Evolutionary conservation across 108 stramenopile genomes (phyloP), one percentile per base, ranked within the genome.

Genomic region (Epithemia pelagica): DNA sequence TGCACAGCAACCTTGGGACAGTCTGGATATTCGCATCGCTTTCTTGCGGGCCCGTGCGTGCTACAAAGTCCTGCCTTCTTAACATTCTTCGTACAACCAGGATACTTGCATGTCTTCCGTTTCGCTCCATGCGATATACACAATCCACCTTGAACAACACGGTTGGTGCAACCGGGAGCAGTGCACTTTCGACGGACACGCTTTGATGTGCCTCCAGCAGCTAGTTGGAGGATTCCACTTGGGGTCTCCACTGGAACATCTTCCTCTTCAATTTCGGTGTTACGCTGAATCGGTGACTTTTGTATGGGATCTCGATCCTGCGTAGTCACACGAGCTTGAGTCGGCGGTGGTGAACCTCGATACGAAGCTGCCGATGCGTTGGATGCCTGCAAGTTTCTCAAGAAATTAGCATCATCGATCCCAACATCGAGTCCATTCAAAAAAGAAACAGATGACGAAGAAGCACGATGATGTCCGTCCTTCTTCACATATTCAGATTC

Each of bases 111-210:
- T 20, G 61, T 75, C 66, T 94, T 94, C 10, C 92, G 82, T 71
- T 86, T 89, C 0, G 92, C 92, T 0, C 92, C 92, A 58, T 94
- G 92, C 0, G 84, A 51, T 30, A 94, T 94, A 64, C 92, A 94
- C 0, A 85, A 69, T 30, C 92, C 92, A 54, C 92, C 92, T 75
- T 94, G 92, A 57, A 94, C 92, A 27, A 94, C 92, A 32, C 92
- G 84, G 65, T 94, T 94, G 15, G 69, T 66, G 62, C 92, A 94
- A 32, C 74, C 80, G 25, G 62, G 69, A 18, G 87, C 65, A 22
- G 82, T 78, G 52, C 92, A 94, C 62, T 94, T 94, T 53, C 92
- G 89, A 65, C 92, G 89, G 57, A 82, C 73, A n/a, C 87, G 82
- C 54, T 82, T 83, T 77, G 77, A 81, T 0, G 75, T 73, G 54